Conservation (phyloP, 73 alveolate species). For the Tetrahymena borealis region DNA sequence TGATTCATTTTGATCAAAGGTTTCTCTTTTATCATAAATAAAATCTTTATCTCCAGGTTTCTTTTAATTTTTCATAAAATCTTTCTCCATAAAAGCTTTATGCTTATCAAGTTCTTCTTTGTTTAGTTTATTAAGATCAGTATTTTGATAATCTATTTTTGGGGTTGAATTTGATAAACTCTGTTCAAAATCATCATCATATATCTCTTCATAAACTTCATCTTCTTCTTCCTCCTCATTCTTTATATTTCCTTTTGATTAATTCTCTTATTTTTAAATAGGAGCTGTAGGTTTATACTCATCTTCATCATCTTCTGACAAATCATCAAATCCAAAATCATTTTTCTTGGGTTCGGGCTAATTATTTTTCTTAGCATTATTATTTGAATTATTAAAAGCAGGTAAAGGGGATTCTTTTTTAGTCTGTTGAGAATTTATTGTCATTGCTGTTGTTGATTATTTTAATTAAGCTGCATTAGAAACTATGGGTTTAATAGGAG, state of each 20-base stretch:
- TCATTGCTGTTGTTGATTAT: not conserved
- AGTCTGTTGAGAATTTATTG: not conserved
- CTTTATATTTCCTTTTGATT: not conserved
- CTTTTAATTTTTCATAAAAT: slow-evolving; percentile 60
- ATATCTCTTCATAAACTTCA: not conserved
- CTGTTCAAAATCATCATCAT: not conserved
- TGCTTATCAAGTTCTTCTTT: slow-evolving; percentile 42
- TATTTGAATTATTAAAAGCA: too few species aligned
- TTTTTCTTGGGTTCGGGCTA: not conserved
- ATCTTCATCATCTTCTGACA: slow-evolving; percentile 25
- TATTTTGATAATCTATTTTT: slow-evolving; percentile 28
- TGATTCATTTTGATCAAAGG: slow-evolving; percentile 59
- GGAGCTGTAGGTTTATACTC: not conserved
- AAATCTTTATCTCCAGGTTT: slow-evolving; percentile 80
- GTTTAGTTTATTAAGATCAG: slow-evolving; percentile 46
- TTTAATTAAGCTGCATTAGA: not conserved
- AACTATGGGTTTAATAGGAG: not conserved
- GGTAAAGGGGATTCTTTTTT: not conserved
- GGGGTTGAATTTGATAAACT: not conserved
- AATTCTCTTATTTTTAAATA: not conserved
- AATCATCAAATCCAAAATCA: slow-evolving; percentile 15
- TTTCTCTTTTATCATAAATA: slow-evolving; percentile 71
- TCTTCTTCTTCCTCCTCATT: not conserved
- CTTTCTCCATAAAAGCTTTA: slow-evolving; percentile 65
- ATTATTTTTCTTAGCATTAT: not conserved